phyloP scores from a whole-genome alignment of 495 filamentous ascomycete genomes.

The Aspergillus steynii region DNA sequence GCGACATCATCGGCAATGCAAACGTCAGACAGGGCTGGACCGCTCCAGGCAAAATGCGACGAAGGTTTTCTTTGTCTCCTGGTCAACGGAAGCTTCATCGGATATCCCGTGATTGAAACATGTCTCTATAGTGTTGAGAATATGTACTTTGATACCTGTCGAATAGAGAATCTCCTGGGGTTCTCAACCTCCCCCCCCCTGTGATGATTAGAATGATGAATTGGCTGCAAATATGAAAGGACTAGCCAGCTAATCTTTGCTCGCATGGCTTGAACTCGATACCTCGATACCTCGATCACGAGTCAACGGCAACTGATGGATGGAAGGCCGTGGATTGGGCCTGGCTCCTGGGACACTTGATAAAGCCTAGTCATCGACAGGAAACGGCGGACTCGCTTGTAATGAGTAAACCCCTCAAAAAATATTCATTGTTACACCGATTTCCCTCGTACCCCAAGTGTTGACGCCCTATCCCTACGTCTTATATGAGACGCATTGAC shows the following conservation, averaged over 20 bases:
- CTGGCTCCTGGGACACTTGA: constrained; percentile 47
- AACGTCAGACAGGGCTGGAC: constrained; percentile 5
- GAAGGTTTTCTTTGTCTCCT: constrained; percentile 20
- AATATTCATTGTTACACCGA: too few species aligned
- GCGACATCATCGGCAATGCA: neutral
- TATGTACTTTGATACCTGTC: constrained; percentile 32
- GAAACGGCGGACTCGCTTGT: too few species aligned
- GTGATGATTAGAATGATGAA: constrained; percentile 26
- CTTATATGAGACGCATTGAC: too few species aligned
- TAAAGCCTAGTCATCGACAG: constrained; percentile 28
- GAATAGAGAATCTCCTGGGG: constrained; percentile 17
- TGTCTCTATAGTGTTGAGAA: constrained; percentile 29
- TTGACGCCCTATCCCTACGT: too few species aligned
- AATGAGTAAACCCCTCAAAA: too few species aligned
- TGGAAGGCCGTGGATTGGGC: constrained; percentile 36
- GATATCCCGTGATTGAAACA: constrained; percentile 32
- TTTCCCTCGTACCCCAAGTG: too few species aligned
- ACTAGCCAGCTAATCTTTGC: constrained; percentile 9
- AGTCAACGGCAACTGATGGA: constrained; percentile 43
- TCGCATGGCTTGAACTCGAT: neutral
- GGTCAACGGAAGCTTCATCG: constrained; percentile 25
- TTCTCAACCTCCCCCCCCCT: constrained; percentile 3
- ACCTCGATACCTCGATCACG: constrained; percentile 32
- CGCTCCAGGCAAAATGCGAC: constrained; percentile 12
- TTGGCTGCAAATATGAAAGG: constrained; percentile 12